phyloP scores from a whole-genome alignment of 768 basidiomycete genomes.

The Agrocybe praecox region DNA sequence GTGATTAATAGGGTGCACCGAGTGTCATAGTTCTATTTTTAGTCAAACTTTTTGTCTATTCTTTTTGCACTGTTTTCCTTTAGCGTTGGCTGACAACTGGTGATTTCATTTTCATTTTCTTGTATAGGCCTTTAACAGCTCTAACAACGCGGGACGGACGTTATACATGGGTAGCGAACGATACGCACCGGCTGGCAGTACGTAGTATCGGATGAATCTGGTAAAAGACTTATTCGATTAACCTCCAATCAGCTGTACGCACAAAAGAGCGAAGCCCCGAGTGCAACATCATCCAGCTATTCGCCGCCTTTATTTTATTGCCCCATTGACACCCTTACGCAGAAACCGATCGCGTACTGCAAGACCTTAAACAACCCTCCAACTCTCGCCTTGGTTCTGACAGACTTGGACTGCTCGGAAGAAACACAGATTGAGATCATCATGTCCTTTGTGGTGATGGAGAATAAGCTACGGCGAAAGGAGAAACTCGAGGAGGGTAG shows the following conservation, averaged over 20 bases:
- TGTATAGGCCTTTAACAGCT: slow-evolving; percentile 2
- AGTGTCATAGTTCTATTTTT: no score
- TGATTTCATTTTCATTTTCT: not conserved
- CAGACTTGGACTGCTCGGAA: slow-evolving; percentile 4
- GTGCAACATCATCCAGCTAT: no score
- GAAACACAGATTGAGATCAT: slow-evolving; percentile 16
- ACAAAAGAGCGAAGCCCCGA: no score
- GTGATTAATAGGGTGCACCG: no score
- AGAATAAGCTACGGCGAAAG: slow-evolving; percentile 17
- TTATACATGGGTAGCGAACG: slow-evolving; percentile 15
- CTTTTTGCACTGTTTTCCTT: not conserved
- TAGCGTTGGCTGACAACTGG: not conserved
- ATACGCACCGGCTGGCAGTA: slow-evolving; percentile 11
- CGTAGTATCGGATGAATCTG: not conserved
- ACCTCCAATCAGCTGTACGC: no score
- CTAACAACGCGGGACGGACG: slow-evolving; percentile 9
- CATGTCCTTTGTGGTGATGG: slow-evolving; percentile 19
- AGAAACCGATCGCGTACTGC: slow-evolving; percentile 15
- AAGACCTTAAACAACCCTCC: slow-evolving; percentile 12
- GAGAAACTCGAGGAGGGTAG: slow-evolving; percentile 12
- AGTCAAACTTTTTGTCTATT: not conserved
- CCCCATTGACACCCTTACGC: not conserved
- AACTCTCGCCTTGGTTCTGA: slow-evolving; percentile 11
- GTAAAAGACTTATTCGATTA: no score
- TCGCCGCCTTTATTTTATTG: no score